phyloP scores from a whole-genome alignment of 2,329 filamentous ascomycete species.

The Chrysosporium queenslandicum region DNA sequence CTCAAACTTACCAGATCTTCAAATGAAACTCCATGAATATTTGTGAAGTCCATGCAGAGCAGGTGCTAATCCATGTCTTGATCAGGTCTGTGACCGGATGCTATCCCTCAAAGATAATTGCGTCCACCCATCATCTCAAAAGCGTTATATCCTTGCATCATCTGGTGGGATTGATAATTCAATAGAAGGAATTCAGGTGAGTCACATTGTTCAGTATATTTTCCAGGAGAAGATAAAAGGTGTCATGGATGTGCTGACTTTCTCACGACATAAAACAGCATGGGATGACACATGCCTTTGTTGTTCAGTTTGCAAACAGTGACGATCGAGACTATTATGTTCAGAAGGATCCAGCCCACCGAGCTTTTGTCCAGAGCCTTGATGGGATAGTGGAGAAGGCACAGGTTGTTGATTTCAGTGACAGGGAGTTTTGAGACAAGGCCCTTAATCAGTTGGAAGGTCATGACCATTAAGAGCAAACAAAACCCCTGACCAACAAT shows the following conservation, averaged over 20 bases:
- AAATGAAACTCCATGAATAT: not conserved
- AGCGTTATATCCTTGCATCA: conserved; percentile 51
- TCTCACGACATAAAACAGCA: conserved; percentile 32
- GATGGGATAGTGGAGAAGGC: conserved; percentile 27
- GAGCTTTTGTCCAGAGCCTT: conserved; percentile 45
- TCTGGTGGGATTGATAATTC: conserved; percentile 54
- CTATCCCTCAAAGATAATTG: conserved; percentile 49
- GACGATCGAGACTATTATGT: conserved; percentile 62
- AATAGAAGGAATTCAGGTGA: conserved; percentile 51
- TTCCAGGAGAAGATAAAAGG: conserved; percentile 9
- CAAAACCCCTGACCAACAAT: too few species aligned
- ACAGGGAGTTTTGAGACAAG: too few species aligned
- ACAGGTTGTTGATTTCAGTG: conserved; percentile 33
- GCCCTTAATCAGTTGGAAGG: too few species aligned
- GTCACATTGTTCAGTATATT: too few species aligned
- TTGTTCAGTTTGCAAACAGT: conserved; percentile 55
- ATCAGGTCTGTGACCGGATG: conserved; percentile 48
- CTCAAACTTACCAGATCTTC: too few species aligned
- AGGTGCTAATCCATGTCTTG: too few species aligned
- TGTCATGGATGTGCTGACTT: not conserved
- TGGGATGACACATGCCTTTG: conserved; percentile 59
- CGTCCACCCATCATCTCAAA: conserved; percentile 47
- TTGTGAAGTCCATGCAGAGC: too few species aligned
- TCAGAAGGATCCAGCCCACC: conserved; percentile 53
- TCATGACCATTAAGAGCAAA: too few species aligned